Base-by-base conservation (phyloP, 1,139 yeast species). In the Suhomyces terraborum region DNA sequence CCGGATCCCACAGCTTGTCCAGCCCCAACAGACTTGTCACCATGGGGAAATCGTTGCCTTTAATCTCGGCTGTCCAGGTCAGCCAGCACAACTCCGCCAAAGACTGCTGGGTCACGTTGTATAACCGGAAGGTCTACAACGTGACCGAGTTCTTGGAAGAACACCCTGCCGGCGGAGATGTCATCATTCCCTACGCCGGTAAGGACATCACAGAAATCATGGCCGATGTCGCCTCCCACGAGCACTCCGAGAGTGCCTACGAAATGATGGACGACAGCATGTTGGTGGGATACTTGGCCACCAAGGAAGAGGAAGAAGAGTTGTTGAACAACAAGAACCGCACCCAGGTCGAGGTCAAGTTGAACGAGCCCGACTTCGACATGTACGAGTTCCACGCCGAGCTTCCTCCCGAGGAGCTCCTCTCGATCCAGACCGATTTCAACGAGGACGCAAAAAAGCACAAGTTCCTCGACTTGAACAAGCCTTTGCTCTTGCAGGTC, bases 141-240 rank as follows among this genome's bases (percentile, higher is more conserved):
- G 89, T 91, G 36, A 83, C 93, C 0, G 75, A 67, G 6, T 93
- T 89, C 54, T 58, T 89, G 32, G 84, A 82, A 27, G 91, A 85
- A 53, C 96, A 89, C 61, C 96, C 97, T 0, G 96, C 87, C 42
- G 97, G 96, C 12, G 80, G 77, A 4, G 91, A 88, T 42, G 59
- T 86, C 30, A 78, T 93, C 44, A 54, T 76, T 42, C 91, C 88
- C 4, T 80, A 82, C 58, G 93, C 88, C 10, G 96, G 97, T 35
- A 75, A 82, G 58, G 98, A 93, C 59, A 73, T 89, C 48, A 86
- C 97, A 9, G 77, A 74, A 33, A 80, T 87, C 35, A 74, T 91
- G 79, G 79, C 83, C n/a, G 94, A 88, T 56, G 62, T 69, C 13
- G 61, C 58, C 4, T 73, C 84, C 25, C 96, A 89, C 59, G 79